Conservation (phyloP, 208 protist genomes). For the Phytomonas francai region DNA sequence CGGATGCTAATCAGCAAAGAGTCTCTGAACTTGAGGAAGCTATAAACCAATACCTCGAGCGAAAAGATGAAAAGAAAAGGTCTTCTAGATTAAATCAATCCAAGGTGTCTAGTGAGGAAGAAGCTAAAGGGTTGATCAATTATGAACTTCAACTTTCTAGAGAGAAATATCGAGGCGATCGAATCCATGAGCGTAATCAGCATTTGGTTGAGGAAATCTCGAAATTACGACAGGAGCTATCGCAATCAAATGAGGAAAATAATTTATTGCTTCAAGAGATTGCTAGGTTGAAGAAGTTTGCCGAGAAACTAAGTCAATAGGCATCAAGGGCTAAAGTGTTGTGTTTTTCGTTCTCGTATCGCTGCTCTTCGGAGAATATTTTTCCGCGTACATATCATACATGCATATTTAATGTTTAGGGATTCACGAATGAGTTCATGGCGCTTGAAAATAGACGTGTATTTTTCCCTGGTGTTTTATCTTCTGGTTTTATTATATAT, state of each 20-base stretch:
- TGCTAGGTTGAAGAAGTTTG: conserved; percentile 41
- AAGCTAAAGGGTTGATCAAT: conserved; percentile 52
- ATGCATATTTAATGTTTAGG: conserved; percentile 3
- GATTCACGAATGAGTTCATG: background rate
- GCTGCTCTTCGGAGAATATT: background rate
- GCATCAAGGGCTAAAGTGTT: background rate
- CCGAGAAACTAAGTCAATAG: background rate
- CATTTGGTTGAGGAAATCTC: conserved; percentile 61
- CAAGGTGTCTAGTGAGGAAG: conserved; percentile 19
- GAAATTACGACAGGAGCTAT: conserved; percentile 35
- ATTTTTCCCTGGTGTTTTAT: background rate
- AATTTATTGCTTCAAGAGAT: conserved; percentile 34
- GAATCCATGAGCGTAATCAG: conserved; percentile 53
- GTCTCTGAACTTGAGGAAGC: conserved; percentile 41
- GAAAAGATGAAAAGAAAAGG: conserved; percentile 19
- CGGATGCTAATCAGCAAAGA: conserved; percentile 65
- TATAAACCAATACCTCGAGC: conserved; percentile 34
- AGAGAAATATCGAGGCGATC: conserved; percentile 49
- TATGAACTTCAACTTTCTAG: conserved; percentile 72
- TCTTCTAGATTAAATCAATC: conserved; percentile 25
- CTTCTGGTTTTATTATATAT: background rate
- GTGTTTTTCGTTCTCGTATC: background rate
- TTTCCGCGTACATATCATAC: background rate
- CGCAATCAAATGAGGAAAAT: conserved; percentile 45
- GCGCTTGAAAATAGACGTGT: background rate